Evolutionary conservation across 495 filamentous ascomycete species (phyloP).

Genomic region (Hypoxylon fragiforme): DNA sequence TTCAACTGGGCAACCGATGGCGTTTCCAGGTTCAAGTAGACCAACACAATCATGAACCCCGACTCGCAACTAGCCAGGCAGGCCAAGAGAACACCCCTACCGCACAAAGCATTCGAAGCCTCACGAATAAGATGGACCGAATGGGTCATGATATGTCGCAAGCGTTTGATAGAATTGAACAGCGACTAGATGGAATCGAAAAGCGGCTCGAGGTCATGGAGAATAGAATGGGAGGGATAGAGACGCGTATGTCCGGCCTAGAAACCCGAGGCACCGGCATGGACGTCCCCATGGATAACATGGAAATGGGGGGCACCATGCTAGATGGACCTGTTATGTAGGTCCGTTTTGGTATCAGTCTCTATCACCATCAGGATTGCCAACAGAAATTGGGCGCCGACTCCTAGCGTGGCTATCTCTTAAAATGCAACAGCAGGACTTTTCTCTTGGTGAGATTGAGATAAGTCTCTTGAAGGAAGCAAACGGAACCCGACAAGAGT

Average conservation of each 20-base stretch:
- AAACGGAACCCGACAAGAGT: too few species aligned
- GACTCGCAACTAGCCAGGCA: conserved; percentile 43
- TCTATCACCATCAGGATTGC: not conserved
- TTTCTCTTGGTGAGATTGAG: too few species aligned
- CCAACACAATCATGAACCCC: conserved; percentile 55
- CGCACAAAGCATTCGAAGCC: conserved; percentile 48
- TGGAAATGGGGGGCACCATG: conserved; percentile 42
- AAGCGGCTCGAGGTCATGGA: conserved; percentile 43
- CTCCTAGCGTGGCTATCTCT: not conserved
- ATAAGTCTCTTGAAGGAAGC: too few species aligned
- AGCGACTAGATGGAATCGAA: conserved; percentile 46
- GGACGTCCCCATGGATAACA: conserved; percentile 53
- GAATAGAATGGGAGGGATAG: conserved; percentile 39
- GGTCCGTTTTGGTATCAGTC: not conserved
- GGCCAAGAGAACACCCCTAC: conserved; percentile 51
- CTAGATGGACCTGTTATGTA: conserved; percentile 35
- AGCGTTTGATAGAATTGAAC: conserved; percentile 36
- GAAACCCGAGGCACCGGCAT: conserved; percentile 45
- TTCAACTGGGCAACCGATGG: conserved; percentile 55
- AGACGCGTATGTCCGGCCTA: conserved; percentile 45
- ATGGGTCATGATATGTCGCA: conserved; percentile 47
- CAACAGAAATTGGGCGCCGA: not conserved
- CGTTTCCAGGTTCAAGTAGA: conserved; percentile 51
- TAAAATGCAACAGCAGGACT: too few species aligned
- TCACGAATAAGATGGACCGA: conserved; percentile 54